These are phyloP conservation scores for Asterophora parasitica DNA, from an alignment of 768 basidiomycete genomes.

Conservation along the genomic window DNA sequence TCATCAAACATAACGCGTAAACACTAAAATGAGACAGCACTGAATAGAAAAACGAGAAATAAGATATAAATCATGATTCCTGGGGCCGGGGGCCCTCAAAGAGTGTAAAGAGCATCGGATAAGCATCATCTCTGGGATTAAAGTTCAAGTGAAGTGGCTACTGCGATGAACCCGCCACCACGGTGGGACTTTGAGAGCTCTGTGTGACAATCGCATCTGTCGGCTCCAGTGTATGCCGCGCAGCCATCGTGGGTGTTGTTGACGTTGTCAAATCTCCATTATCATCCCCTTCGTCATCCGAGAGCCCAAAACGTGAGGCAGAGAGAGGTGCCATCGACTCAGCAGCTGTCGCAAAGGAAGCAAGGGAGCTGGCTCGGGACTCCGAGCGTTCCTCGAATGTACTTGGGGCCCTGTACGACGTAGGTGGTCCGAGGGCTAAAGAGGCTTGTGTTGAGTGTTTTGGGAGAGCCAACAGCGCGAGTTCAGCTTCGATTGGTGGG, in stretches of 20 bases:
- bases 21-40: no score
- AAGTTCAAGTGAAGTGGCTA: neutral
- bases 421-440: conserved; percentile 2
- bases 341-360: conserved; percentile 29
- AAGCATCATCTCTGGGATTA: neutral
- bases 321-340: conserved; percentile 22
- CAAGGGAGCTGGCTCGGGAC: conserved; percentile 23
- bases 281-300: conserved; percentile 7
- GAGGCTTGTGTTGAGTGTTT: conserved; percentile 6
- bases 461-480: neutral
- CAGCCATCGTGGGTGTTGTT: conserved; percentile 13
- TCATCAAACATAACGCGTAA: no score
- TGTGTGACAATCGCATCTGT: conserved; percentile 4
- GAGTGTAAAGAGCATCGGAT: neutral
- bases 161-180: neutral
- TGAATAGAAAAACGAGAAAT: neutral
- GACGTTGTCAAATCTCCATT: neutral
- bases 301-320: neutral
- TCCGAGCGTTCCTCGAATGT: conserved; percentile 3
- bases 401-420: conserved; percentile 12
- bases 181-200: neutral
- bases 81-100: neutral
- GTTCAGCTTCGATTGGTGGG: neutral
- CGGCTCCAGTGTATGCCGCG: conserved; percentile 5
- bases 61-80: neutral